These are phyloP conservation scores for Pyrenophora teres DNA, from an alignment of 2,329 filamentous ascomycete species.

Conservation along the genomic window DNA sequence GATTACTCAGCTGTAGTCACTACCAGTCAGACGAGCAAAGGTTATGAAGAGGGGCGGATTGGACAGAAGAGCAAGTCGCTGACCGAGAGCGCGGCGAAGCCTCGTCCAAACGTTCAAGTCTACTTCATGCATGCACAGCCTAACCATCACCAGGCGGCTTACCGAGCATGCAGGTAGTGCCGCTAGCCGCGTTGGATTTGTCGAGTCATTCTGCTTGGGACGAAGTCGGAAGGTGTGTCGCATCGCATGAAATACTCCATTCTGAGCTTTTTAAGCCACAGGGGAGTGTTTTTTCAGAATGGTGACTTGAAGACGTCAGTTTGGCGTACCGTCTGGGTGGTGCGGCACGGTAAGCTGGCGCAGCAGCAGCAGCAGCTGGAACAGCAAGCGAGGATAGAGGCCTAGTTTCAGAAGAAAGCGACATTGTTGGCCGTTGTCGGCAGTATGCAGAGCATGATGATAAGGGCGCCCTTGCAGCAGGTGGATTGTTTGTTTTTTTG, in stretches of 20 bases:
- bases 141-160: slow-evolving; percentile 20
- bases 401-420: not conserved
- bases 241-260: slow-evolving; percentile 36
- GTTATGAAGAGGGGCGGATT: slow-evolving; percentile 17
- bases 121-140: slow-evolving; percentile 27
- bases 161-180: slow-evolving; percentile 7
- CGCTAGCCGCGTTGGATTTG: slow-evolving; percentile 10
- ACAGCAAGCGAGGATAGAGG: not conserved
- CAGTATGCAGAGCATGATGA: slow-evolving; percentile 1
- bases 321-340: slow-evolving; percentile 25
- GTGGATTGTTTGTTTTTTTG: slow-evolving; percentile 7
- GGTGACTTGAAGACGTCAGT: slow-evolving; percentile 31
- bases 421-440: not conserved
- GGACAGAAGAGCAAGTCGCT: slow-evolving; percentile 25
- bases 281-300: slow-evolving; percentile 38
- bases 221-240: slow-evolving; percentile 32
- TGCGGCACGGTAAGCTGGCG: slow-evolving; percentile 24
- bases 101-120: slow-evolving; percentile 15
- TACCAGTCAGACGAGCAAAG: slow-evolving; percentile 19
- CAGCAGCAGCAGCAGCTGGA: not conserved
- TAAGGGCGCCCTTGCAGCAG: slow-evolving; percentile 13
- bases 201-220: slow-evolving; percentile 4
- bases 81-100: slow-evolving; percentile 19
- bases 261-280: slow-evolving; percentile 28
- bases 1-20: slow-evolving; percentile 25